phyloP scores from a whole-genome alignment of 331 rosid genomes.

The Dryas integrifolia region DNA sequence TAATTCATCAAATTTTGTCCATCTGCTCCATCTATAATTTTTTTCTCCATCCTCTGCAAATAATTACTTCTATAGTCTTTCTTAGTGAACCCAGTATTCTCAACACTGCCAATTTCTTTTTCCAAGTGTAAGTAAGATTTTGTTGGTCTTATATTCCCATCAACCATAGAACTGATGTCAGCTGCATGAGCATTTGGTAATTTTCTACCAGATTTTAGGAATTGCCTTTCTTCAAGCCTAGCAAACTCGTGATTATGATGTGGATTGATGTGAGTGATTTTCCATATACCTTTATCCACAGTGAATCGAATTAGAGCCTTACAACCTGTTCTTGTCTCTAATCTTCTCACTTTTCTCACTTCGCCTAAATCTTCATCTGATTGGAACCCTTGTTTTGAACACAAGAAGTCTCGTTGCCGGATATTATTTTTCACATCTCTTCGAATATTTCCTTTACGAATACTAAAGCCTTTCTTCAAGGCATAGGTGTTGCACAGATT shows the following conservation, averaged over 20 bases:
- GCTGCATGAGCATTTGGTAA: not conserved
- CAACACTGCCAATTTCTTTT: not conserved
- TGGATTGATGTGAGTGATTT: constrained; percentile 11
- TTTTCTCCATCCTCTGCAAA: constrained; percentile 10
- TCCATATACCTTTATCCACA: constrained; percentile 15
- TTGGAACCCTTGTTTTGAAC: constrained; percentile 22
- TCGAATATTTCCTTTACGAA: constrained; percentile 16
- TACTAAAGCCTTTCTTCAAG: constrained; percentile 17
- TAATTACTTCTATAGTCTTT: not conserved
- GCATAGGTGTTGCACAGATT: constrained; percentile 17
- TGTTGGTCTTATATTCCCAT: not conserved
- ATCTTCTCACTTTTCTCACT: constrained; percentile 5
- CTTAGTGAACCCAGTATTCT: not conserved
- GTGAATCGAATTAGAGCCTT: constrained; percentile 17
- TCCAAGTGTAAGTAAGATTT: not conserved
- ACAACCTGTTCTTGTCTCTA: constrained; percentile 18
- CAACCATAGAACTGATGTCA: not conserved
- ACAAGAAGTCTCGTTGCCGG: constrained; percentile 3
- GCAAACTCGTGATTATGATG: constrained; percentile 24
- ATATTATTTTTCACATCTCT: constrained; percentile 10
- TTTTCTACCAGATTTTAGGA: constrained; percentile 11
- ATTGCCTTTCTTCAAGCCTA: constrained; percentile 13
- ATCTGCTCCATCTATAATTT: constrained; percentile 9
- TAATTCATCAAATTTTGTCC: constrained; percentile 19
- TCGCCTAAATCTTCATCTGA: not conserved